These are phyloP conservation scores for Hyaloscypha hepaticicola DNA, from an alignment of 495 filamentous ascomycete genomes.

Conservation along the genomic window DNA sequence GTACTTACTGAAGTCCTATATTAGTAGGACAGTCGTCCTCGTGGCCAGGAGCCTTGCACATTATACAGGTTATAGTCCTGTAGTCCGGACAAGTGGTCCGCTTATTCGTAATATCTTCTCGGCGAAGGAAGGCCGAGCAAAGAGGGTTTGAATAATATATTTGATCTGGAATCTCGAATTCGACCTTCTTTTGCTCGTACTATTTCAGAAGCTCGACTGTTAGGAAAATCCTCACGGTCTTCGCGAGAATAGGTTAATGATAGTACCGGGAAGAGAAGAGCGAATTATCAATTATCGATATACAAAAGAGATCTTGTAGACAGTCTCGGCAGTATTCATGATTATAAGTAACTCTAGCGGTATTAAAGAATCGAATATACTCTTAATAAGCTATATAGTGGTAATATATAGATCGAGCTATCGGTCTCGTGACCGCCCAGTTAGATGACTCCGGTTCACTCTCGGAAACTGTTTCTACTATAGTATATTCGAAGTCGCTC, in stretches of 20 bases:
- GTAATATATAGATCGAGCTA: neutral
- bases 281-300: slow-evolving; percentile 21
- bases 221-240: slow-evolving; percentile 19
- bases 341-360: slow-evolving; percentile 16
- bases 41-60: slow-evolving; percentile 37
- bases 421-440: too few relatives aligned
- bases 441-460: slow-evolving; percentile 17
- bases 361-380: slow-evolving; percentile 12
- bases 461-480: neutral
- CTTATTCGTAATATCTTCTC: slow-evolving; percentile 13
- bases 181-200: slow-evolving; percentile 31
- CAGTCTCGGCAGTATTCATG: slow-evolving; percentile 27
- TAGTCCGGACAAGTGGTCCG: slow-evolving; percentile 39
- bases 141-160: slow-evolving; percentile 29
- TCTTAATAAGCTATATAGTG: slow-evolving; percentile 23
- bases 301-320: slow-evolving; percentile 21
- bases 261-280: slow-evolving; percentile 27
- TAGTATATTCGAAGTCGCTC: neutral
- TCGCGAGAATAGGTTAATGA: slow-evolving; percentile 1
- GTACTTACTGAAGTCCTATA: slow-evolving; percentile 20
- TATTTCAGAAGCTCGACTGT: slow-evolving; percentile 15
- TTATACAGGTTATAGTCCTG: slow-evolving; percentile 38
- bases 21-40: slow-evolving; percentile 24
- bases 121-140: slow-evolving; percentile 29
- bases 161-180: slow-evolving; percentile 29